phyloP scores from a whole-genome alignment of 2,329 filamentous ascomycete species.

The Nemania serpens region DNA sequence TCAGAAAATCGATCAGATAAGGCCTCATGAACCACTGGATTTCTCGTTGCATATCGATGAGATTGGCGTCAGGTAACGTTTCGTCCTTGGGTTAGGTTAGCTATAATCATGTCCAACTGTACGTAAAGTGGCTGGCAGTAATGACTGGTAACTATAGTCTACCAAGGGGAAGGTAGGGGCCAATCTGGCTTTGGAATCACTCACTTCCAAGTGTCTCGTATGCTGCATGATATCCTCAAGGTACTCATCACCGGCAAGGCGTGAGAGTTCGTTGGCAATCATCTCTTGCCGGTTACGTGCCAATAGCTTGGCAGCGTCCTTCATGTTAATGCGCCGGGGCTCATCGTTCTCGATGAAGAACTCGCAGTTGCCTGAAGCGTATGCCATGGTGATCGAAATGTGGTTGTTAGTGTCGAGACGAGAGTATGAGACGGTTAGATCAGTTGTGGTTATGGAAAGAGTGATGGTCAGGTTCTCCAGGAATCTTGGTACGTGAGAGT shows the following conservation, averaged over 20 bases:
- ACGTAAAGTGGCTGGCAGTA: no score
- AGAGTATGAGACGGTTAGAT: slow-evolving; percentile 37
- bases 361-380: slow-evolving; percentile 49
- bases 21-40: slow-evolving; percentile 99
- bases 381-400: slow-evolving; percentile 50
- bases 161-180: neutral
- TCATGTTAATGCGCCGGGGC: slow-evolving; percentile 64
- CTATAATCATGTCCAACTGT: no score
- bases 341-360: slow-evolving; percentile 65
- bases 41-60: slow-evolving; percentile 98
- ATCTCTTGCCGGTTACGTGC: slow-evolving; percentile 84
- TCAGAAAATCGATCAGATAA: slow-evolving; percentile 95
- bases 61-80: slow-evolving; percentile 92
- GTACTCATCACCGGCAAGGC: slow-evolving; percentile 85
- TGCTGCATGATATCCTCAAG: slow-evolving; percentile 92
- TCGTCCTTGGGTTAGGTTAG: slow-evolving; percentile 60
- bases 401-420: slow-evolving; percentile 34
- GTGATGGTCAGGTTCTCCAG: slow-evolving; percentile 57
- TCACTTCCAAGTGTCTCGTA: slow-evolving; percentile 91
- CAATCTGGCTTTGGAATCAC: slow-evolving; percentile 34
- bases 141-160: neutral
- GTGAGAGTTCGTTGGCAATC: slow-evolving; percentile 86
- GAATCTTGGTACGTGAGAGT: slow-evolving; percentile 50
- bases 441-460: slow-evolving; percentile 46
- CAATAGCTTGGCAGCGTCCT: slow-evolving; percentile 77